Base-by-base conservation (phyloP, 116 monocot species). In the Phalaenopsis hybrid region DNA sequence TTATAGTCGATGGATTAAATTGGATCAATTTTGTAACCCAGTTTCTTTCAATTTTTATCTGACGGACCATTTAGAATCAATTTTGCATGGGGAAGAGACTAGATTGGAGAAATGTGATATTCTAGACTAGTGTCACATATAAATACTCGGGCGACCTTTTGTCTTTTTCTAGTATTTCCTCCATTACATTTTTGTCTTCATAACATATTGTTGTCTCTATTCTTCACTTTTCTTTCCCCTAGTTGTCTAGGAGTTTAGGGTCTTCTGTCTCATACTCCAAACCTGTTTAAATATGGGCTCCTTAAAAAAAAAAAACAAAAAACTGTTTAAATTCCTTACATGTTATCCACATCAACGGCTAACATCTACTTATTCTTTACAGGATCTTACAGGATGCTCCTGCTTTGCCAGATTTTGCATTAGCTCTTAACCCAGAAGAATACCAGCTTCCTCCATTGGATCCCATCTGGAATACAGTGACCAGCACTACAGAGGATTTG, bases 361-460 rank as follows among this genome's bases (percentile, higher is more conserved):
- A 48, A 48, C 9, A 48, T 74, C 17, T 18, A 44, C 8, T 18
- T 6, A 0, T 15, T 15, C 76, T 70, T 44, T 86, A 85, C 90
- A 94, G 94, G 82, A 82, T 88, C 45, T 58, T 86, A 1, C 86
- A 92, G 81, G 83, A 52, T 13, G 89, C 84, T 8, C 94, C 94
- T 5, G 48, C 48, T 48, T 48, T 48, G 2, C 48, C 48, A 48
- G 48, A 4, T 48, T 37, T 37, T 28, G 87, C 89, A 7, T 61
- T 96, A 79, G 92, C 96, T 18, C 89, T 96, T 70, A 92, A 91
- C 77, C 96, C 96, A 0, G 96, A 96, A 69, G 94, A 94, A 34
- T 96, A 96, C 52, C 85, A 82, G 73, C 94, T 96, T 52, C 94
- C 96, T 8, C 77, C 80, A 63, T 44, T 81, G 79, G 90, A 96